Conservation (phyloP, 352 stramenopile genomes). For the Phytopythium sindhum region DNA sequence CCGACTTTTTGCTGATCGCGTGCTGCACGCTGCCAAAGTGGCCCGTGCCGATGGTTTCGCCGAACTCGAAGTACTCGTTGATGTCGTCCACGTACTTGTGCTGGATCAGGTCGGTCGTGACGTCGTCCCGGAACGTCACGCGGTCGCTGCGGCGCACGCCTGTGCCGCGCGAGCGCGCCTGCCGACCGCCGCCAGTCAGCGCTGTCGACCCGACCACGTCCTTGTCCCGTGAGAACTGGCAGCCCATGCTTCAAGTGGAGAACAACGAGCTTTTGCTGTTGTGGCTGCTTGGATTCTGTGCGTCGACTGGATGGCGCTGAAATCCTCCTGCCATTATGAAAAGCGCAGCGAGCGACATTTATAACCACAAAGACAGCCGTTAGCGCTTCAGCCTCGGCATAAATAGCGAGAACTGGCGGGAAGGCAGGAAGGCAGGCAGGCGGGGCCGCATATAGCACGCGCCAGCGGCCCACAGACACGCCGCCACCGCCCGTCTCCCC, state of each 20-base stretch:
- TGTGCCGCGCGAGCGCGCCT: background rate
- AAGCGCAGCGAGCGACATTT: too few species aligned
- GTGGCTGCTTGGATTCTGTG: background rate
- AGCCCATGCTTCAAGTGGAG: conserved; percentile 59
- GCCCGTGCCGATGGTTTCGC: conserved; percentile 57
- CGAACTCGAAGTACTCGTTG: conserved; percentile 57
- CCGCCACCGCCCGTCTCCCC: too few species aligned
- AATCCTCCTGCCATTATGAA: background rate
- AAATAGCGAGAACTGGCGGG: background rate
- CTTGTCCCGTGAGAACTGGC: conserved; percentile 45
- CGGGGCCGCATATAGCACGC: background rate
- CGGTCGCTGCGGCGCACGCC: conserved; percentile 23
- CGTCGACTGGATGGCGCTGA: background rate
- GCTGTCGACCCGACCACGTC: conserved; percentile 40
- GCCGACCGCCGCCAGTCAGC: background rate
- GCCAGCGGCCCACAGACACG: too few species aligned
- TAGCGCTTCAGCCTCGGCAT: background rate
- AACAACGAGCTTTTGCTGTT: too few species aligned
- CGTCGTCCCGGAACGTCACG: conserved; percentile 54
- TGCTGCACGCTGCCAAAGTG: conserved; percentile 73
- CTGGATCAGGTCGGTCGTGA: conserved; percentile 73
- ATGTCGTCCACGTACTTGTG: conserved; percentile 76
- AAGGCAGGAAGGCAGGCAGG: too few species aligned
- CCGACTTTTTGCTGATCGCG: conserved; percentile 51
- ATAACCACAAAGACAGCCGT: too few species aligned